phyloP scores from a whole-genome alignment of 805 yeast genomes.

The Yarrowia sp. region DNA sequence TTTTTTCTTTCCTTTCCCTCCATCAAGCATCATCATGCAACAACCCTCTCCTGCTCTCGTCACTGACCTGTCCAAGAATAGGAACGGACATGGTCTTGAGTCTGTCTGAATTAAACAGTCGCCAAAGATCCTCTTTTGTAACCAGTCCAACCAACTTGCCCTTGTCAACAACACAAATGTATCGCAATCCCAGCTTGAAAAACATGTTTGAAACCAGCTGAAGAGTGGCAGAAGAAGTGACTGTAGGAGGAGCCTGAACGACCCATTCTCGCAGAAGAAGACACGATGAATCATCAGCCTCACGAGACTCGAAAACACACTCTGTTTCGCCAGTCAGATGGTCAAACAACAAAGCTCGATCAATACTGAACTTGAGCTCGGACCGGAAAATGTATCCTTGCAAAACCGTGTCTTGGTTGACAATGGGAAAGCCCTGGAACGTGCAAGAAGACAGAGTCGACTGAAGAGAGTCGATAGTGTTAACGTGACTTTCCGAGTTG shows the following conservation, averaged over 20 bases:
- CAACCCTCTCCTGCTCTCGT: neutral
- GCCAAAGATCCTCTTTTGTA: slow-evolving; percentile 39
- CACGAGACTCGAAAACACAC: slow-evolving; percentile 19
- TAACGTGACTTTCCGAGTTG: neutral
- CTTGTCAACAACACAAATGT: slow-evolving; percentile 36
- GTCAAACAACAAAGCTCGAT: slow-evolving; percentile 21
- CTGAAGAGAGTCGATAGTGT: slow-evolving; percentile 36
- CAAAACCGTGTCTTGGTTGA: slow-evolving; percentile 40
- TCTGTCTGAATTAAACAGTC: slow-evolving; percentile 26
- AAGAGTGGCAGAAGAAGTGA: slow-evolving; percentile 38
- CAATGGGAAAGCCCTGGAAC: slow-evolving; percentile 46
- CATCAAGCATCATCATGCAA: neutral
- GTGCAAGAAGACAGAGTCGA: slow-evolving; percentile 28
- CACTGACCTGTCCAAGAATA: neutral
- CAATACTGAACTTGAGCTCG: slow-evolving; percentile 40
- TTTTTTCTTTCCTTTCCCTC: neutral
- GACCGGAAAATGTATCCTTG: slow-evolving; percentile 45
- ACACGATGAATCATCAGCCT: neutral
- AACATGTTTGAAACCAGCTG: slow-evolving; percentile 42
- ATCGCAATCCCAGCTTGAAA: slow-evolving; percentile 40
- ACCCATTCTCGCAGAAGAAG: slow-evolving; percentile 29
- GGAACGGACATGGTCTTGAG: slow-evolving; percentile 8
- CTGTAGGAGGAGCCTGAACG: slow-evolving; percentile 34
- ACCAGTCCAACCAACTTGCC: slow-evolving; percentile 41
- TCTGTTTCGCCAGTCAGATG: slow-evolving; percentile 27